These are phyloP conservation scores for Hygrocybe coccinea DNA, from an alignment of 768 basidiomycete species.

Conservation along the genomic window DNA sequence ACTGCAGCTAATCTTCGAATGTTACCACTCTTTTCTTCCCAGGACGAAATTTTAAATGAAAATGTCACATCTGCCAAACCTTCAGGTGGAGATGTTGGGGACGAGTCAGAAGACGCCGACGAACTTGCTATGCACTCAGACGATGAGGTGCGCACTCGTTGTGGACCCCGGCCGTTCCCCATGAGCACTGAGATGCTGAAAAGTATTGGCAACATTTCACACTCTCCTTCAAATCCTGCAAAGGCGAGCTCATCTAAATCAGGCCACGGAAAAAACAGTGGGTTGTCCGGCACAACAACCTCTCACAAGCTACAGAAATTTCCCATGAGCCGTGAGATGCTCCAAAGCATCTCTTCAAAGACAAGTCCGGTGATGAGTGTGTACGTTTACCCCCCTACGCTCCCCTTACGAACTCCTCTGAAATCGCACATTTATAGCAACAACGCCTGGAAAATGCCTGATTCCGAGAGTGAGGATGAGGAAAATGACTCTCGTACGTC, in stretches of 20 bases:
- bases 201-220: conserved; percentile 30
- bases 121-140: not conserved
- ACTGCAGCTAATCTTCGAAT: not conserved
- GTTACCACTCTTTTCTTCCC: not conserved
- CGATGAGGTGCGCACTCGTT: not conserved
- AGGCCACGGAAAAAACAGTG: conserved; percentile 1
- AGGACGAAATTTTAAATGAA: not conserved
- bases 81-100: not conserved
- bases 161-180: conserved; percentile 37
- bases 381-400: not conserved
- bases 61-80: not conserved
- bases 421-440: not conserved
- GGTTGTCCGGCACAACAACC: conserved; percentile 6
- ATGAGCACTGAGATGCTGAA: conserved; percentile 45
- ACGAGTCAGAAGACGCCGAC: conserved; percentile 1
- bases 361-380: not conserved
- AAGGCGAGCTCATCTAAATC: conserved; percentile 3
- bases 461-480: conserved; percentile 14
- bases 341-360: not conserved
- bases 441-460: not conserved
- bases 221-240: conserved; percentile 7
- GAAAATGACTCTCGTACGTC: conserved; percentile 43
- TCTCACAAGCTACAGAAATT: conserved; percentile 1
- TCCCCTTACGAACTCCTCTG: not conserved
- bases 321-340: conserved; percentile 1